These are phyloP conservation scores for Mycogone perniciosa DNA, from an alignment of 2,329 filamentous ascomycete genomes.

Conservation along the genomic window DNA sequence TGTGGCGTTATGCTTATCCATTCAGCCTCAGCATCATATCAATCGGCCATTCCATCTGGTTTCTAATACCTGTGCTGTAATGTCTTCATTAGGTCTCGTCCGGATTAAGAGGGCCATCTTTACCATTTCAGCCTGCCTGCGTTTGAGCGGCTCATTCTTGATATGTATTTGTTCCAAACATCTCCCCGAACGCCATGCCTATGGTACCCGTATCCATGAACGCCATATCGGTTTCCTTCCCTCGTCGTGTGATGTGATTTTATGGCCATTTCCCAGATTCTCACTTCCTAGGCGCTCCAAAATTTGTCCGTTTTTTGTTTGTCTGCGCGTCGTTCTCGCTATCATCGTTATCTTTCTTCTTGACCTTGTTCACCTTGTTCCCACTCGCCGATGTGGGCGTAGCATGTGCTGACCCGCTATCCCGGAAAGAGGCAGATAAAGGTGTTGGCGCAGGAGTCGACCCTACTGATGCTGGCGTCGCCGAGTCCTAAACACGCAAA, in stretches of 20 bases:
- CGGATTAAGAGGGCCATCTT: too few species aligned
- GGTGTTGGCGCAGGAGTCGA: slow-evolving; percentile 44
- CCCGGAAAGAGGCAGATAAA: slow-evolving; percentile 47
- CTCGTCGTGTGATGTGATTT: too few species aligned
- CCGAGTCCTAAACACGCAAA: slow-evolving; percentile 29
- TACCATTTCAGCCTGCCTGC: too few species aligned
- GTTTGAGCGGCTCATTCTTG: too few species aligned
- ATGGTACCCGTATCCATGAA: too few species aligned
- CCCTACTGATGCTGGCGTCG: slow-evolving; percentile 37
- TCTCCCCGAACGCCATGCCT: background rate
- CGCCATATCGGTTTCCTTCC: too few species aligned
- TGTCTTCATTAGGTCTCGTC: too few species aligned
- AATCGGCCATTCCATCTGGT: too few species aligned
- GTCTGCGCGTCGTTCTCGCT: slow-evolving; percentile 53
- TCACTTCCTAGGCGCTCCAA: slow-evolving; percentile 48
- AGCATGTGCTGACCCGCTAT: slow-evolving; percentile 43
- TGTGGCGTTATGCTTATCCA: too few species aligned
- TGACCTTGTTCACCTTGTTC: slow-evolving; percentile 44
- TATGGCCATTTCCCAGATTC: background rate
- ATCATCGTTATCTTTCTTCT: slow-evolving; percentile 49
- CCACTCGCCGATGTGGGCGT: slow-evolving; percentile 50
- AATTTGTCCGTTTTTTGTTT: slow-evolving; percentile 51
- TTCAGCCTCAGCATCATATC: too few species aligned
- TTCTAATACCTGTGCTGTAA: too few species aligned
- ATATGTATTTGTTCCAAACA: background rate